Evolutionary conservation across 306 rosid species (phyloP).

Genomic region (Cicer arietinum): DNA sequence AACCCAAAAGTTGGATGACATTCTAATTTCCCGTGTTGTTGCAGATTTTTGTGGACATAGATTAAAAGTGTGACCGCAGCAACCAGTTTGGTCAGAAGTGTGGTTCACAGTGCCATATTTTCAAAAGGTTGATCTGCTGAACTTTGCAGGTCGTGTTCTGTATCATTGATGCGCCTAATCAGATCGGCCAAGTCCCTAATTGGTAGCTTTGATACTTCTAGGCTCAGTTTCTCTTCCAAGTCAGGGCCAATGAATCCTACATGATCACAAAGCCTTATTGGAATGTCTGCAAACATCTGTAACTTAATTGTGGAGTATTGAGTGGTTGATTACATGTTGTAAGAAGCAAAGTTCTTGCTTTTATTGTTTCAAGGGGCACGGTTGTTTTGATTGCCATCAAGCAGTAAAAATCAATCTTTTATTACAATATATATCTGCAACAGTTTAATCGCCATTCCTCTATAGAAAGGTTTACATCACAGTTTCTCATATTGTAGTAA

Average conservation of each 20-base stretch:
- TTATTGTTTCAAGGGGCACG: constrained; percentile 27
- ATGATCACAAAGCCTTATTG: constrained; percentile 29
- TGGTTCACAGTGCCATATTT: constrained; percentile 18
- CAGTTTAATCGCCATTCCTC: constrained; percentile 3
- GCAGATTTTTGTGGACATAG: constrained; percentile 89
- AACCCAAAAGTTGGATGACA: constrained; percentile 26
- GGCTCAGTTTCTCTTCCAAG: constrained; percentile 37
- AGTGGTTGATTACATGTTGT: constrained; percentile 28
- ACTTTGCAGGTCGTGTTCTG: constrained; percentile 16
- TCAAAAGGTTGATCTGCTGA: constrained; percentile 34
- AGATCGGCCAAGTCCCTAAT: constrained; percentile 34
- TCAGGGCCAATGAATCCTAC: constrained; percentile 31
- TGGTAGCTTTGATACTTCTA: constrained; percentile 35
- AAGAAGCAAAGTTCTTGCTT: constrained; percentile 20
- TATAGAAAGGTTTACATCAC: constrained; percentile 20
- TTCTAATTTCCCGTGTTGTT: constrained; percentile 43
- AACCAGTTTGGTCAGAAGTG: constrained; percentile 26
- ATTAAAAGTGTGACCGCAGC: constrained; percentile 46
- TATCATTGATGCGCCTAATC: constrained; percentile 32
- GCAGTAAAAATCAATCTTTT: background rate
- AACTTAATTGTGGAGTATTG: constrained; percentile 36
- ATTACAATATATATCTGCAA: constrained; percentile 22
- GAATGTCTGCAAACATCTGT: constrained; percentile 39
- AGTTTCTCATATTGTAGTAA: constrained; percentile 15
- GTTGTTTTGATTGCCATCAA: constrained; percentile 36